phyloP scores from a whole-genome alignment of 176 grass and related monocot species.

The Aegilops sharonensis region DNA sequence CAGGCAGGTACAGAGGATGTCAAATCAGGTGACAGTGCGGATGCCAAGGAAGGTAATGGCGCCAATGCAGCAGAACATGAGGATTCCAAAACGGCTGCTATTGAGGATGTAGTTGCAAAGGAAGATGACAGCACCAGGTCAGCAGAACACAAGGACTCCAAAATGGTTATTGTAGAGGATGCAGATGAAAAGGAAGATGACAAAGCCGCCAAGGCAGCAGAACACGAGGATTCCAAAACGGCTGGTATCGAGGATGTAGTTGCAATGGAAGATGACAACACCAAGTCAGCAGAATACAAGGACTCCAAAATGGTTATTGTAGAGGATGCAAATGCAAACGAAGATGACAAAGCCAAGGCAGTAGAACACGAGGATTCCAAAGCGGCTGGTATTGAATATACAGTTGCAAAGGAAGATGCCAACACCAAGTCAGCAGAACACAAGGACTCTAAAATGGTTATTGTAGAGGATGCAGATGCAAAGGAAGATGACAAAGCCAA shows the following conservation, averaged over 20 bases:
- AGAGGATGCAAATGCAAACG: background rate
- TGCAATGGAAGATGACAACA: background rate
- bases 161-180: slow-evolving; percentile 16
- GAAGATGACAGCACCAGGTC: slow-evolving; percentile 11
- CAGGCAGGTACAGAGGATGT: slow-evolving; percentile 25
- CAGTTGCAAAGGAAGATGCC: background rate
- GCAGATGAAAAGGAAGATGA: slow-evolving; percentile 21
- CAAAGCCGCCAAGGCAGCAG: background rate
- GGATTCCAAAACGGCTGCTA: slow-evolving; percentile 29
- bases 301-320: background rate
- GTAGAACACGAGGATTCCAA: background rate
- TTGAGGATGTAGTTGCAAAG: slow-evolving; percentile 10
- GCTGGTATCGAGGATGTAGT: background rate
- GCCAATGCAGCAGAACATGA: slow-evolving; percentile 9
- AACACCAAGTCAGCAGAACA: slow-evolving; percentile 6
- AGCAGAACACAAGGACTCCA: slow-evolving; percentile 18
- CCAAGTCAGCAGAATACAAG: background rate
- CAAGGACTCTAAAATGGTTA: background rate
- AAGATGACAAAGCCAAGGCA: background rate
- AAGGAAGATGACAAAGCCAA: background rate
- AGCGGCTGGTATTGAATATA: background rate
- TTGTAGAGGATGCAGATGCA: background rate
- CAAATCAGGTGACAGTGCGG: slow-evolving; percentile 9
- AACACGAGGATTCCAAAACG: slow-evolving; percentile 34
- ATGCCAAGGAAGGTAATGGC: slow-evolving; percentile 13